Percentiles rank a stretch among this genome's conserved stretches.
Evolutionary conservation across 2,329 filamentous ascomycete species (phyloP).

Genomic region (Fusarium goolgardi): DNA sequence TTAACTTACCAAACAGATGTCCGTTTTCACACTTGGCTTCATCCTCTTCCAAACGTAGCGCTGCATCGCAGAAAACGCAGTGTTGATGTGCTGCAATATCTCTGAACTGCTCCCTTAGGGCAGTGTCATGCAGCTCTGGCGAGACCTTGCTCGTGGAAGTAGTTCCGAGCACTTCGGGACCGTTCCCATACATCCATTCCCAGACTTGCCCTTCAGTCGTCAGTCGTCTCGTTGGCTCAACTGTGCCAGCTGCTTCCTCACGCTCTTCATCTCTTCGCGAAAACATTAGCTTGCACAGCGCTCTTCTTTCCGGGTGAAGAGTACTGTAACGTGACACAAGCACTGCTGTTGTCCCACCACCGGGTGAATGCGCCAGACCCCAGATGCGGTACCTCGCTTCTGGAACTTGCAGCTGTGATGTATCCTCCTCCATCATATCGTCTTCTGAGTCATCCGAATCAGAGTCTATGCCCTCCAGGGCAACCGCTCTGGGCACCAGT

Average conservation of each 20-base stretch:
- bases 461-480: constrained; percentile 53
- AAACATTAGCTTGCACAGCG: constrained; percentile 54
- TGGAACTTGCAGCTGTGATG: constrained; percentile 57
- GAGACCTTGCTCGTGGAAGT: constrained; percentile 41
- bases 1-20: constrained; percentile 55
- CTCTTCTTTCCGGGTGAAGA: constrained; percentile 59
- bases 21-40: constrained; percentile 55
- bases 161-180: constrained; percentile 58
- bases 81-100: constrained; percentile 51
- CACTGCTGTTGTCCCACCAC: constrained; percentile 62
- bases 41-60: constrained; percentile 49
- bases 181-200: constrained; percentile 70
- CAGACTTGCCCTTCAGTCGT: constrained; percentile 67
- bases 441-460: constrained; percentile 51
- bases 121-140: constrained; percentile 31
- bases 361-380: constrained; percentile 64
- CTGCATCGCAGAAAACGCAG: constrained; percentile 62
- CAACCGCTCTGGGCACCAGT: constrained; percentile 58
- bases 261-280: constrained; percentile 46
- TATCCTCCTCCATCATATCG: constrained; percentile 50
- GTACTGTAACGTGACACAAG: constrained; percentile 63
- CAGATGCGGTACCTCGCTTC: constrained; percentile 64
- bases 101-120: constrained; percentile 55
- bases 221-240: constrained; percentile 22
- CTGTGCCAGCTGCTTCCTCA: constrained; percentile 2